Evolutionary conservation across 2,329 filamentous ascomycete species (phyloP).

Genomic region (Microsporum ferrugineum): DNA sequence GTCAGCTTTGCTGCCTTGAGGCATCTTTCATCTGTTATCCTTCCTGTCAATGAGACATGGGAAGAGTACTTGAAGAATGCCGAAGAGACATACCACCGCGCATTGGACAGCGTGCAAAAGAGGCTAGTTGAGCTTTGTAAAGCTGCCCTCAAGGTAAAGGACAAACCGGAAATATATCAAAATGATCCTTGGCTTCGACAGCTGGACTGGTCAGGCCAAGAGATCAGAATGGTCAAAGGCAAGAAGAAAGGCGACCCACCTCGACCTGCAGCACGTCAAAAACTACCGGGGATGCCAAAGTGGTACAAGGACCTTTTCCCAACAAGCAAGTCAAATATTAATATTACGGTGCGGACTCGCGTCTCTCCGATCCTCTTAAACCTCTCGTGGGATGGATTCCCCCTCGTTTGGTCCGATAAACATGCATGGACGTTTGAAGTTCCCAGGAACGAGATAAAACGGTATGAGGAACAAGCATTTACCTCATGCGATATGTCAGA

Average conservation of each 20-base stretch:
- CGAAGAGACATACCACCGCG: slow-evolving; percentile 68
- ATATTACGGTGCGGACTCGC: slow-evolving; percentile 72
- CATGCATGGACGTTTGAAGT: slow-evolving; percentile 90
- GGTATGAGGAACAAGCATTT: slow-evolving; percentile 62
- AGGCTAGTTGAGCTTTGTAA: slow-evolving; percentile 63
- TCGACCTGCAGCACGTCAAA: slow-evolving; percentile 68
- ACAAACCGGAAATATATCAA: slow-evolving; percentile 54
- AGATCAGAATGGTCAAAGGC: slow-evolving; percentile 79
- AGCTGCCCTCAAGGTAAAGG: slow-evolving; percentile 64
- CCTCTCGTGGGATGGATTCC: slow-evolving; percentile 78
- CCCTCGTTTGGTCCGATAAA: slow-evolving; percentile 83
- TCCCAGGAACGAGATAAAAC: slow-evolving; percentile 46
- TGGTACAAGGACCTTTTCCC: slow-evolving; percentile 92
- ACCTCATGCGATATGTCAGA: slow-evolving; percentile 57
- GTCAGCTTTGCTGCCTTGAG: slow-evolving; percentile 92
- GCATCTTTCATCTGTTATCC: slow-evolving; percentile 84
- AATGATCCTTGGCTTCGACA: slow-evolving; percentile 86
- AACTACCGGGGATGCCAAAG: slow-evolving; percentile 84
- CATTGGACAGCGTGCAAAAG: slow-evolving; percentile 66
- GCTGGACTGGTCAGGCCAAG: slow-evolving; percentile 90
- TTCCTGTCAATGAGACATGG: slow-evolving; percentile 85
- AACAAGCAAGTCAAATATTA: slow-evolving; percentile 55
- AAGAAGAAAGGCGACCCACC: slow-evolving; percentile 77
- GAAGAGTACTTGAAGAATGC: slow-evolving; percentile 70
- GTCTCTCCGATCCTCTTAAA: slow-evolving; percentile 76